phyloP scores from a whole-genome alignment of 2,329 filamentous ascomycete species.

The Mycosphaerelloides madeirae region DNA sequence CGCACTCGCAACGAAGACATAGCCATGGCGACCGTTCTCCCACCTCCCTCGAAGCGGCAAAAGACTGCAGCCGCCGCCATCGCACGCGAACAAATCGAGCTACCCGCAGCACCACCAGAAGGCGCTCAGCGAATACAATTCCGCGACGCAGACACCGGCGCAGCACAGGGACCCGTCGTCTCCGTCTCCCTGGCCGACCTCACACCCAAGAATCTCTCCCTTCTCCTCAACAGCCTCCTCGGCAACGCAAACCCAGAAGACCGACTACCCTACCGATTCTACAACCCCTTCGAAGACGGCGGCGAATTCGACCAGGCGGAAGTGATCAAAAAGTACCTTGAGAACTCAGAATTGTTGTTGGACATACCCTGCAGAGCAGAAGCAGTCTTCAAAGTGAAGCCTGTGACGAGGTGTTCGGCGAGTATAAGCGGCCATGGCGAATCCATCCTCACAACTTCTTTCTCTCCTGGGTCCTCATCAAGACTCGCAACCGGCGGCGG shows the following conservation, averaged over 20 bases:
- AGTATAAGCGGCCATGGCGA: conserved; percentile 88
- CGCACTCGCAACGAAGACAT: no score
- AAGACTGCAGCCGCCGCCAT: conserved; percentile 69
- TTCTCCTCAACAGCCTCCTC: conserved; percentile 78
- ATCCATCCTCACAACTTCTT: conserved; percentile 79
- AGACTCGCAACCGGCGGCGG: conserved; percentile 83
- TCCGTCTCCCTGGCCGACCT: conserved; percentile 79
- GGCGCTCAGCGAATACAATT: conserved; percentile 73
- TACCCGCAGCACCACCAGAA: conserved; percentile 55
- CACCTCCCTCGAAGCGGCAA: conserved; percentile 85
- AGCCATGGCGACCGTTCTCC: conserved; percentile 71
- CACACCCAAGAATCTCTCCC: conserved; percentile 81
- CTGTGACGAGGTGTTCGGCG: conserved; percentile 83
- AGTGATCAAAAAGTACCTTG: conserved; percentile 41
- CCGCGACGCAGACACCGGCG: conserved; percentile 69
- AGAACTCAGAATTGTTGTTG: conserved; percentile 58
- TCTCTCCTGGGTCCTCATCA: conserved; percentile 72
- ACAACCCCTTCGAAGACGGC: conserved; percentile 45
- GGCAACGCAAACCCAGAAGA: conserved; percentile 57
- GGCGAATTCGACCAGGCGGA: conserved; percentile 38
- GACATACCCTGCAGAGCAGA: conserved; percentile 69
- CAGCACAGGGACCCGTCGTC: conserved; percentile 65
- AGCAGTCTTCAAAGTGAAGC: conserved; percentile 87
- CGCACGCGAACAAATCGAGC: conserved; percentile 67
- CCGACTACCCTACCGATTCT: conserved; percentile 61